These are phyloP conservation scores for Begonia fuchsioides DNA, from an alignment of 306 rosid genomes.

Conservation along the genomic window DNA sequence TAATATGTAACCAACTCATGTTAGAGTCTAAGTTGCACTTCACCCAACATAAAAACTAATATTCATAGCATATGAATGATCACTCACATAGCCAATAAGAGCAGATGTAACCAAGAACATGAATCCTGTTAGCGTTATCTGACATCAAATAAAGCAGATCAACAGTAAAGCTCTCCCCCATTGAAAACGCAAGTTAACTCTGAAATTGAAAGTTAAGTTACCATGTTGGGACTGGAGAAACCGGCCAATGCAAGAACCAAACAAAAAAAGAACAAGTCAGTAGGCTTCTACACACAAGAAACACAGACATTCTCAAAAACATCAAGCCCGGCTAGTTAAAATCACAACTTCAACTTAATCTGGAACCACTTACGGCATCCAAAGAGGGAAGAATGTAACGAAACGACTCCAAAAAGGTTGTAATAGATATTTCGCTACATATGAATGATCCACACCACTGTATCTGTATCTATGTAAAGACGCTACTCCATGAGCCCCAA, in stretches of 20 bases:
- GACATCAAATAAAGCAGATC: constrained; percentile 22
- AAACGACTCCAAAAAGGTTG: constrained; percentile 85
- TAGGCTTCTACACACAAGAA: no score
- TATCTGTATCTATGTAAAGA: constrained; percentile 71
- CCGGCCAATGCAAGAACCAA: no score
- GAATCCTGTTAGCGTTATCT: constrained; percentile 88
- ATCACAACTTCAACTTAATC: neutral
- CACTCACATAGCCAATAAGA: constrained; percentile 79
- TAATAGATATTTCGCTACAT: constrained; percentile 71
- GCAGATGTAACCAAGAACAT: constrained; percentile 69
- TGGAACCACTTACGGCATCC: constrained; percentile 86
- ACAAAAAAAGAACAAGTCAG: no score
- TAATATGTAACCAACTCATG: no score
- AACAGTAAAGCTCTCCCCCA: no score
- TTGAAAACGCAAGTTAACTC: no score
- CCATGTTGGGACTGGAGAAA: constrained; percentile 80
- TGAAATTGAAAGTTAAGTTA: constrained; percentile 9
- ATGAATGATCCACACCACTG: constrained; percentile 85
- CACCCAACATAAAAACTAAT: no score
- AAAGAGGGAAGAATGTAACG: constrained; percentile 67
- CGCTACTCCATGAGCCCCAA: constrained; percentile 72
- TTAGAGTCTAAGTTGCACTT: neutral
- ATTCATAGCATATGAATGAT: neutral
- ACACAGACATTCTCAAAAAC: no score
- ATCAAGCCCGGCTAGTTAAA: no score